A percentile compares a stretch with the other conserved stretches of the same genome.
Conservation (phyloP, 2,329 filamentous ascomycete species). For the Colletotrichum horii region DNA sequence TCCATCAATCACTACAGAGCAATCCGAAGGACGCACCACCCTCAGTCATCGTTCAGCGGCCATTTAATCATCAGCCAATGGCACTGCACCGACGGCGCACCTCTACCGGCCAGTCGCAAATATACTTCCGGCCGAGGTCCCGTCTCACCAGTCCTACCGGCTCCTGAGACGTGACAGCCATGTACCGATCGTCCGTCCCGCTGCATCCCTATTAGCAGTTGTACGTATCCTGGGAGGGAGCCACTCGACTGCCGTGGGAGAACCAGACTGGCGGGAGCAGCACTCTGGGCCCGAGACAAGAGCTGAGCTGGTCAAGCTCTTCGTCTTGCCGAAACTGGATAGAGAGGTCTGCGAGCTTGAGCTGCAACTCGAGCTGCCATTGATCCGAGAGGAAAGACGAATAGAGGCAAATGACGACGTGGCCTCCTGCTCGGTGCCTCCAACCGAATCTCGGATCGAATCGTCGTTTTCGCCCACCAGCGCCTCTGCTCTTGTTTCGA, state of each 20-base stretch:
- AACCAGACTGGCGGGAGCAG: background rate
- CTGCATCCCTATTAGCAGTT: background rate
- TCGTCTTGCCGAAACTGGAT: background rate
- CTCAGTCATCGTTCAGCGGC: background rate
- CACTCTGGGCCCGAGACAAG: background rate
- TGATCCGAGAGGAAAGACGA: background rate
- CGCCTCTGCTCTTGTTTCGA: background rate
- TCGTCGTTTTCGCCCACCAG: background rate
- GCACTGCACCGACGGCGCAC: background rate
- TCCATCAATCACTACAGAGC: background rate
- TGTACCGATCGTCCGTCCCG: background rate
- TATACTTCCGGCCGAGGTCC: background rate
- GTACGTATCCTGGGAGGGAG: background rate
- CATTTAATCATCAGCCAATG: background rate
- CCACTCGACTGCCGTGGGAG: background rate
- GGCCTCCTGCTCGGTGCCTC: background rate
- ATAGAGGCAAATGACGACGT: background rate
- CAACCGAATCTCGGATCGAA: background rate
- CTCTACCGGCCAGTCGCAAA: background rate
- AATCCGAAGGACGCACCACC: background rate
- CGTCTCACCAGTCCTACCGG: background rate
- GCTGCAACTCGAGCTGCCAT: background rate
- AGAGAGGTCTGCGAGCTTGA: background rate
- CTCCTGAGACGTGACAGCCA: constrained; percentile 4
- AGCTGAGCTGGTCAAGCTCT: background rate